phyloP scores from a whole-genome alignment of 2,329 filamentous ascomycete genomes.

The Hymenoscyphus scutula region DNA sequence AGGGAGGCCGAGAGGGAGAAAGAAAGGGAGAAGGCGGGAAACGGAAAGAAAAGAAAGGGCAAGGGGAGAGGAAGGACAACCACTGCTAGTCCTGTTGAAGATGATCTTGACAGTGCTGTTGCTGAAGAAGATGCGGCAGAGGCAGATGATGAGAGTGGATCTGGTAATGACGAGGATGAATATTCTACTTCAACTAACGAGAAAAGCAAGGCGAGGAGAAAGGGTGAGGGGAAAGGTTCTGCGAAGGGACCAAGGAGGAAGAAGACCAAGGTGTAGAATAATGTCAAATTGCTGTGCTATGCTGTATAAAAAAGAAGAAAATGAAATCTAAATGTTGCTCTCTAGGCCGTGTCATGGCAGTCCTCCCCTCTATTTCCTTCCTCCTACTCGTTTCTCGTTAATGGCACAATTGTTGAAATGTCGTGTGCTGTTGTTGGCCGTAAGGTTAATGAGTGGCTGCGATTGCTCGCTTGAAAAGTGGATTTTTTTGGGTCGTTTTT shows the following conservation, averaged over 20 bases:
- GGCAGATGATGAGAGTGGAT: conserved; percentile 19
- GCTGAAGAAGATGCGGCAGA: conserved; percentile 3
- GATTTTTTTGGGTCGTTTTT: background rate
- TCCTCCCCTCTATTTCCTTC: background rate
- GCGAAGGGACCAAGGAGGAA: conserved; percentile 13
- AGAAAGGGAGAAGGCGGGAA: conserved; percentile 5
- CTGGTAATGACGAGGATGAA: conserved; percentile 15
- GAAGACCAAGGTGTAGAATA: conserved; percentile 11
- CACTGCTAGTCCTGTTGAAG: conserved; percentile 1
- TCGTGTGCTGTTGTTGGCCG: background rate
- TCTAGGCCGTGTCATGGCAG: background rate
- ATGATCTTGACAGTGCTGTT: conserved; percentile 10
- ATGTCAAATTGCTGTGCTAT: background rate
- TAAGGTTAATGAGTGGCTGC: background rate
- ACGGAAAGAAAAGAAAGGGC: conserved; percentile 4
- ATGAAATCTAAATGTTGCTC: background rate
- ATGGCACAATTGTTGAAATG: background rate
- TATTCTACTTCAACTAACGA: conserved; percentile 9
- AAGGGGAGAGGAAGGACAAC: conserved; percentile 1
- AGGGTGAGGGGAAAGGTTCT: conserved; percentile 11
- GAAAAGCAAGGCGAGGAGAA: conserved; percentile 12
- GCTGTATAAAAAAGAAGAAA: background rate
- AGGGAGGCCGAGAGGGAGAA: conserved; percentile 13
- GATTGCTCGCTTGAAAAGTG: background rate
- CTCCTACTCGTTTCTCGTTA: background rate